Evolutionary conservation across 148 eudicot species (phyloP).

Genomic region (Rhododendron ovatum): DNA sequence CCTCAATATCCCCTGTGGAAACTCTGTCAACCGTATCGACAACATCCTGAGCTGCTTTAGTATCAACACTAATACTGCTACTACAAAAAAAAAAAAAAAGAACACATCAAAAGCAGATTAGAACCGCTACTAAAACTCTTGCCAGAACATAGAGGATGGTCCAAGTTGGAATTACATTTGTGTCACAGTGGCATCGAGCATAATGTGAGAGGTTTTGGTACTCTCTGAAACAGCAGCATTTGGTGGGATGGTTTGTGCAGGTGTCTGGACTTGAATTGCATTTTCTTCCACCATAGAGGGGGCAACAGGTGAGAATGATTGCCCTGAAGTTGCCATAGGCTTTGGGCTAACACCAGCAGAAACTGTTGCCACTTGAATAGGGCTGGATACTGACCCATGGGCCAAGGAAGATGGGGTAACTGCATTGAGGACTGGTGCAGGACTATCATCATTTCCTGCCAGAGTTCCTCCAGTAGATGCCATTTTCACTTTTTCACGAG

Average conservation of each 20-base stretch:
- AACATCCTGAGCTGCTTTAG: slow-evolving; percentile 33
- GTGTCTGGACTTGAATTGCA: slow-evolving; percentile 29
- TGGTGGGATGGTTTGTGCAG: slow-evolving; percentile 28
- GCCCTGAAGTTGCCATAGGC: slow-evolving; percentile 25
- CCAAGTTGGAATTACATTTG: slow-evolving; percentile 34
- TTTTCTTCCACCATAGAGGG: slow-evolving; percentile 26
- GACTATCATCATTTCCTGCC: slow-evolving; percentile 24
- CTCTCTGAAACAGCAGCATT: slow-evolving; percentile 27
- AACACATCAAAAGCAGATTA: slow-evolving; percentile 6
- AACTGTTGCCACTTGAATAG: slow-evolving; percentile 42
- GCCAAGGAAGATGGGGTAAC: slow-evolving; percentile 22
- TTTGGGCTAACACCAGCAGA: slow-evolving; percentile 31
- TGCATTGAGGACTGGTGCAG: slow-evolving; percentile 25
- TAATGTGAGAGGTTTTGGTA: slow-evolving; percentile 20
- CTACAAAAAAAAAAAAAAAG: not conserved
- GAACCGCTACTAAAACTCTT: not conserved
- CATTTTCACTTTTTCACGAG: slow-evolving; percentile 58
- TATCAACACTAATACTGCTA: slow-evolving; percentile 33
- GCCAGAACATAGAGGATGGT: not conserved
- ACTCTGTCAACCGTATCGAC: slow-evolving; percentile 27
- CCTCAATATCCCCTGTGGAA: slow-evolving; percentile 48
- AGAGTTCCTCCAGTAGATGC: slow-evolving; percentile 26
- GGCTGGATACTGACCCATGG: slow-evolving; percentile 40
- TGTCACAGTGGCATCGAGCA: slow-evolving; percentile 23
- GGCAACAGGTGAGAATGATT: slow-evolving; percentile 23